Base-by-base conservation (phyloP, 2,329 filamentous ascomycete species). In the Penicillium verrucosum region DNA sequence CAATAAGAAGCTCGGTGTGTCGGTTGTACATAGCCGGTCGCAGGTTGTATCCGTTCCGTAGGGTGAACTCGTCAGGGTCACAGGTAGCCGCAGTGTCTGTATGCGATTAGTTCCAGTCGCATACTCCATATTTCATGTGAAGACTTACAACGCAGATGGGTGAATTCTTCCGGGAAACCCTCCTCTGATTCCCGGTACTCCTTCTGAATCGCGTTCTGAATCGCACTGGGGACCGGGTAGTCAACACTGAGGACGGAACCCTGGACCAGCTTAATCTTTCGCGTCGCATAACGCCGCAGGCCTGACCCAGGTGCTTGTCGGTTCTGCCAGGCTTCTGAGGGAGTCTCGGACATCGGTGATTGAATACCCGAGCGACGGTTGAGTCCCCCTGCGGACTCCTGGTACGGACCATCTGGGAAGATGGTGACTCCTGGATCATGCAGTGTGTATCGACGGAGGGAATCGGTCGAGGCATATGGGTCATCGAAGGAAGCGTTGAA, bases 31-130 rank as follows among this genome's bases (percentile, higher is more conserved):
- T 97, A 66, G 92, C 88, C 51, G 93, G 91, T 51, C 94, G 90
- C 75, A 99, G 83, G 81, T 97, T 96, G 82, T 97, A 99, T 69
- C 94, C 94, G 74, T 97, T 97, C 80, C 96, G 96, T 67, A 97
- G 83, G 2, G 93, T 97, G 77, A 97, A 99, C 71, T 99, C 94
- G 74, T 96, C 95, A 63, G 93, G 94, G 73, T 97, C 94, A 77
- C 93, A 97, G 27, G 93, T 97, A 21, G 94, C 93, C 51, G 93
- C 94, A 16, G 93, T 97, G 79, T 97, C 84, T 85, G 59, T 9
- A 47, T 36, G 38, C 51, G 27, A 51, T 62, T 49, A 54, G 56
- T 43, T 46, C 25, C 18, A 29, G 18, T 34, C 25, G 6, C 10
- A 12, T 43, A 6, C 11, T 12, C 10, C 38, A 29, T 21, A 14